These are phyloP conservation scores for Acacia crassicarpa DNA, from an alignment of 306 rosid species.

Conservation along the genomic window DNA sequence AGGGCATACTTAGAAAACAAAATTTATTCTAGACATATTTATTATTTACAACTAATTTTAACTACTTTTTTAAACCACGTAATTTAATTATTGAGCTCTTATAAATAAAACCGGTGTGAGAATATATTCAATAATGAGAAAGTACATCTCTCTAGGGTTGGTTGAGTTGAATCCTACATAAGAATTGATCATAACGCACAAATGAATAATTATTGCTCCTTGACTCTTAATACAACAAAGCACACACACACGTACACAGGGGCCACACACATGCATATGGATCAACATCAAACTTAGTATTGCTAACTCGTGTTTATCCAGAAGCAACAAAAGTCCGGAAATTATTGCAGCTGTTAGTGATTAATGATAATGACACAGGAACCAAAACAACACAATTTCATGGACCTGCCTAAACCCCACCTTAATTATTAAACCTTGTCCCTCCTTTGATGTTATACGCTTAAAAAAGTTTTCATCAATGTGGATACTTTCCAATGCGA, in stretches of 20 bases:
- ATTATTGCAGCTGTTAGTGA: conserved; percentile 48
- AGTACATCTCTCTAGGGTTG: conserved; percentile 6
- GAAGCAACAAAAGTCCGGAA: conserved; percentile 34
- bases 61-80: rapidly evolving
- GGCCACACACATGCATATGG: background rate
- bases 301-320: conserved; percentile 8
- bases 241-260: background rate
- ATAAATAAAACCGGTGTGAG: rapidly evolving
- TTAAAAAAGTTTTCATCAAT: background rate
- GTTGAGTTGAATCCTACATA: conserved; percentile 51
- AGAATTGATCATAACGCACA: conserved; percentile 36
- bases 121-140: too few species aligned
- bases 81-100: too few species aligned
- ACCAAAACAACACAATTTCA: conserved; percentile 30
- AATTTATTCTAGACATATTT: too few species aligned
- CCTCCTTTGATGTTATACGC: background rate
- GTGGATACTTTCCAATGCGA: too few species aligned
- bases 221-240: background rate
- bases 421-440: background rate
- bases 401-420: conserved; percentile 22
- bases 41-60: too few species aligned
- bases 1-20: too few species aligned
- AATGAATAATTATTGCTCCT: background rate
- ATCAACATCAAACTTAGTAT: conserved; percentile 30
- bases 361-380: conserved; percentile 4